These are phyloP conservation scores for Parsonsia alboflavescens DNA, from an alignment of 257 asterid genomes.

Conservation along the genomic window DNA sequence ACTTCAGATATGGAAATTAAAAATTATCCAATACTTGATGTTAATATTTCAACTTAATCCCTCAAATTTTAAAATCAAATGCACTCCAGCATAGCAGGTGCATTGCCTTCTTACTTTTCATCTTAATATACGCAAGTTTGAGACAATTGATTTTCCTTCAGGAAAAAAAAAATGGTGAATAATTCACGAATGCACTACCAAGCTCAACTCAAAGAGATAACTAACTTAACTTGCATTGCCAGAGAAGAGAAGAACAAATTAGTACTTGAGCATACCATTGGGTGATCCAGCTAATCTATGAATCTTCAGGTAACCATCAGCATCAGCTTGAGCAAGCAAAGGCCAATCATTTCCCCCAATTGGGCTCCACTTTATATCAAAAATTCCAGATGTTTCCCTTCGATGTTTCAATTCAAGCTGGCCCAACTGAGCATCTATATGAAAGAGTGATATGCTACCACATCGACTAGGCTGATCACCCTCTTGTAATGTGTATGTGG, in stretches of 20 bases:
- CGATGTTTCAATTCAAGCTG: constrained; percentile 45
- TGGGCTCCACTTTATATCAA: constrained; percentile 89
- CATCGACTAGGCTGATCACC: constrained; percentile 73
- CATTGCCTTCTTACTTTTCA: background rate
- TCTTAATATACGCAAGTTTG: background rate
- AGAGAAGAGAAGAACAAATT: background rate
- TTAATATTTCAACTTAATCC: background rate
- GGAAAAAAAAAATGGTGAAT: background rate
- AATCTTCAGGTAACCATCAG: constrained; percentile 70
- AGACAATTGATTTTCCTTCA: background rate
- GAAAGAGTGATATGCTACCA: constrained; percentile 70
- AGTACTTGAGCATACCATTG: constrained; percentile 30
- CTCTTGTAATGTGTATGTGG: constrained; percentile 87
- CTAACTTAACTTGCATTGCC: background rate
- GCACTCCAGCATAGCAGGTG: too few species aligned
- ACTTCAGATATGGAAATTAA: background rate
- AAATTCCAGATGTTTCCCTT: constrained; percentile 67
- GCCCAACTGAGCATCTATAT: constrained; percentile 42
- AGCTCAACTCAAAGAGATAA: background rate
- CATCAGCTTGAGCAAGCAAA: constrained; percentile 96
- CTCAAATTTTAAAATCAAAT: background rate
- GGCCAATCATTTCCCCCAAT: constrained; percentile 31
- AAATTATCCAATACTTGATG: background rate
- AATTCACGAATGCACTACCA: background rate
- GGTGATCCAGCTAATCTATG: constrained; percentile 32